These are phyloP conservation scores for Globisporangium orthogonon DNA, from an alignment of 352 stramenopile genomes.

Conservation along the genomic window DNA sequence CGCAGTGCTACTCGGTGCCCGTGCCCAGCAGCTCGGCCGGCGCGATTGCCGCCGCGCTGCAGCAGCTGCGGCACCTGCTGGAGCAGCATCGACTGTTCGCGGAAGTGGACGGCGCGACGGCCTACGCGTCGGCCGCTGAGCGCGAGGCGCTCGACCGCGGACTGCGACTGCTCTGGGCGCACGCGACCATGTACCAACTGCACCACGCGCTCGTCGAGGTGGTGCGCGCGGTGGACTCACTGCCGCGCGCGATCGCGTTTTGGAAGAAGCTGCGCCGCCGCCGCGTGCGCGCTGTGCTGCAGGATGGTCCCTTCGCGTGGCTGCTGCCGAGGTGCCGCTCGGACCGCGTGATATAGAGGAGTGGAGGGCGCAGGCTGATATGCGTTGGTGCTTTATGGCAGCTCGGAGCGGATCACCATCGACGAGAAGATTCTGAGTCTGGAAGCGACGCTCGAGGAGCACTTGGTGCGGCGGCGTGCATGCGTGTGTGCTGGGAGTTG, in stretches of 20 bases:
- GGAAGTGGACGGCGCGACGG: neutral
- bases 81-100: constrained; percentile 35
- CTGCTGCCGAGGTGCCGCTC: constrained; percentile 32
- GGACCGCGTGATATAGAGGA: too few relatives aligned
- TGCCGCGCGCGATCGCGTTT: constrained; percentile 56
- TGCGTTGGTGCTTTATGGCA: constrained; percentile 6
- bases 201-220: constrained; percentile 54
- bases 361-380: neutral
- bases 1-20: constrained; percentile 38
- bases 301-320: constrained; percentile 60
- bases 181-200: constrained; percentile 52
- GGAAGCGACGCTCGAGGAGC: constrained; percentile 53
- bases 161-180: constrained; percentile 46
- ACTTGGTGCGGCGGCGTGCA: constrained; percentile 34
- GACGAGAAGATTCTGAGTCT: constrained; percentile 58
- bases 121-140: constrained; percentile 20
- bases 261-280: constrained; percentile 56
- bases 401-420: constrained; percentile 43
- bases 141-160: constrained; percentile 24
- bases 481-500: neutral
- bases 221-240: constrained; percentile 59
- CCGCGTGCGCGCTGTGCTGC: constrained; percentile 39
- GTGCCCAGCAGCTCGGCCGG: constrained; percentile 30
- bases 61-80: constrained; percentile 29
- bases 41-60: constrained; percentile 31